Evolutionary conservation across 768 basidiomycete genomes (phyloP), one percentile per base, ranked within the genome.

Genomic region (Termitomyces sp.): DNA sequence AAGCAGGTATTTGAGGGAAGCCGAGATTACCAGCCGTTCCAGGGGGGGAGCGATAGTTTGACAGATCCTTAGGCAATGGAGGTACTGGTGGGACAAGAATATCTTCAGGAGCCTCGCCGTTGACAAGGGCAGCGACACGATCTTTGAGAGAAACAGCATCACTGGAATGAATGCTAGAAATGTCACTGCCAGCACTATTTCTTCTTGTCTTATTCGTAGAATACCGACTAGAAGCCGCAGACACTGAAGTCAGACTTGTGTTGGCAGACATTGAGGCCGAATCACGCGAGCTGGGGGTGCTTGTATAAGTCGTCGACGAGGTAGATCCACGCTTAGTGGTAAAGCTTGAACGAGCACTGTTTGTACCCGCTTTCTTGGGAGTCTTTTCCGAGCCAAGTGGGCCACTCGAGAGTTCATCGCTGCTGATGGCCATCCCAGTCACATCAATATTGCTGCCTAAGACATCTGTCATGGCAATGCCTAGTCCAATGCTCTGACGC

Each of bases 291-390:
- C 88, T 90, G 43, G 85, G 88, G 24, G 86, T 93, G 70, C 86
- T 86, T 18, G 89, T 82, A 72, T 93, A 88, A 40, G 83, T 94
- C 22, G 93, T 89, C 4, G 93, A 96, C 6, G 93, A 95, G 10
- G 91, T 87, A 24, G 93, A 95, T 57, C 89, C 88, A 56, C 93
- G 87, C 72, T 95, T 94, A 34, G 88, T 82, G n/a, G 86, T 87
- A 70, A 90, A 88, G 67, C 88, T 91, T 55, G 87, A 79, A 55
- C 91, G 83, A 46, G 83, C 78, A 67, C 80, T 77, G 33, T 78
- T 68, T 14, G 83, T 78, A 53, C 76, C 72, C 44, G 80, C 67
- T 71, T 89, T 91, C 78, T 85, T 90, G 12, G 83, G 79, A 24
- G 85, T 82, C 76, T 87, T 90, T 48, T 91, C 89, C 37, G 73